phyloP scores from a whole-genome alignment of 441 rosid species.

The Aleurites moluccanus region DNA sequence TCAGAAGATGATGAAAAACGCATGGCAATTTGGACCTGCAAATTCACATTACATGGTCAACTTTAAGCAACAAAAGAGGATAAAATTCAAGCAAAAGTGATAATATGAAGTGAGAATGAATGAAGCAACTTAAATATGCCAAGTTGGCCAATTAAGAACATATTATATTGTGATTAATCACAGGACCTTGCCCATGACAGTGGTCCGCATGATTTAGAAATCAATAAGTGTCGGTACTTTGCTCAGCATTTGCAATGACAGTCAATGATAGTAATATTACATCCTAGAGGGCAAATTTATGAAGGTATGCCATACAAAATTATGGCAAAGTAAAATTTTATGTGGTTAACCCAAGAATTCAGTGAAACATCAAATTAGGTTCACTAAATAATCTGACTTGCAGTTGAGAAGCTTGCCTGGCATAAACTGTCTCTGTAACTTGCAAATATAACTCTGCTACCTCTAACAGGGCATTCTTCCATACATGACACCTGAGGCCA shows the following conservation, averaged over 20 bases:
- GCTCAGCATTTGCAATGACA: too few species aligned
- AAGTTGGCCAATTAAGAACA: neutral
- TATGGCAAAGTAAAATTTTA: neutral
- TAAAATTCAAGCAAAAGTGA: neutral
- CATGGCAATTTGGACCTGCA: constrained; percentile 33
- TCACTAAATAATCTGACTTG: neutral
- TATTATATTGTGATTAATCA: too few species aligned
- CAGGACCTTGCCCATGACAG: too few species aligned
- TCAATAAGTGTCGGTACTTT: too few species aligned
- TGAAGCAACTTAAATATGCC: neutral
- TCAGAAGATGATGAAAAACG: constrained; percentile 20
- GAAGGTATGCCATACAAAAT: neutral
- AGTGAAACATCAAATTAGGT: constrained; percentile 3
- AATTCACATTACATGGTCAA: neutral
- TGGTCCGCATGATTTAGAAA: too few species aligned
- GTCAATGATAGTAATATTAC: too few species aligned
- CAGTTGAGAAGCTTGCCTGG: constrained; percentile 23
- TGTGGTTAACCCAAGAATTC: neutral
- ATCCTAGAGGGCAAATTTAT: neutral
- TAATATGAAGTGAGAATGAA: neutral
- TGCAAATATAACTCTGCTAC: constrained; percentile 32
- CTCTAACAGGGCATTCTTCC: constrained; percentile 20
- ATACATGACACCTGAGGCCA: constrained; percentile 29
- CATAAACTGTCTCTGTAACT: constrained; percentile 26
- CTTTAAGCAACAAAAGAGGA: neutral